Base-by-base conservation (phyloP, 148 eudicot species). In the Fallopia convolvulus region DNA sequence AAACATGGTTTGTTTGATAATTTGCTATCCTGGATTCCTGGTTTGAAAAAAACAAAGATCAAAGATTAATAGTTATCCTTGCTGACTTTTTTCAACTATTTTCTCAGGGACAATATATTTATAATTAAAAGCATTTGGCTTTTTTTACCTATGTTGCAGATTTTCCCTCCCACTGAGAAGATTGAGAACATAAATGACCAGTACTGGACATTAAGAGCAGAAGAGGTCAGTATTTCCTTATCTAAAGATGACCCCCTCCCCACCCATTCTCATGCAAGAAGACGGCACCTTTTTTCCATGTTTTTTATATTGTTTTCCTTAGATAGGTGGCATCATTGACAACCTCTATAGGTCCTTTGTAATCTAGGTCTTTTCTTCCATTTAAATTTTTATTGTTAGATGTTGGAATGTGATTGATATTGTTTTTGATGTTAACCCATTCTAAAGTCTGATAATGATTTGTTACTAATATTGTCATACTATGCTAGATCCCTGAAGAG, bases 121-220 rank as follows among this genome's bases (percentile, higher is more conserved):
- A 14, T 5, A 5, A 68, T 15, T 68, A 15, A 13, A 68, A 68
- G 8, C 9, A 68, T 23, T 68, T 15, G 46, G 30, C 30, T 26
- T 26, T 68, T 33, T 68, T 68, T 39, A 68, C 20, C 61, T 65
- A 48, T 55, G 77, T 30, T 78, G 87, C 90, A 91, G 97, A 91
- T 91, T 68, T 93, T 91, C 56, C 97, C 98, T 30, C 84, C 83
- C 30, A 81, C 44, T 85, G 98, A 91, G 81, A 93, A 89, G 88
- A 91, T 93, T 77, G 98, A 91, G 86, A 93, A 89, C 73, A 89
- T 93, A 77, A 91, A 93, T 86, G 98, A 93, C 81, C 97, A 91
- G 71, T 93, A 91, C 83, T 91, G 98, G 98, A 93, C 98, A 74
- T 77, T 93, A 78, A 90, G 97, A 26, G 98, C 98, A 56, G 98